These are phyloP conservation scores for Leccinum longicurvipes DNA, from an alignment of 768 basidiomycete species.

Conservation along the genomic window DNA sequence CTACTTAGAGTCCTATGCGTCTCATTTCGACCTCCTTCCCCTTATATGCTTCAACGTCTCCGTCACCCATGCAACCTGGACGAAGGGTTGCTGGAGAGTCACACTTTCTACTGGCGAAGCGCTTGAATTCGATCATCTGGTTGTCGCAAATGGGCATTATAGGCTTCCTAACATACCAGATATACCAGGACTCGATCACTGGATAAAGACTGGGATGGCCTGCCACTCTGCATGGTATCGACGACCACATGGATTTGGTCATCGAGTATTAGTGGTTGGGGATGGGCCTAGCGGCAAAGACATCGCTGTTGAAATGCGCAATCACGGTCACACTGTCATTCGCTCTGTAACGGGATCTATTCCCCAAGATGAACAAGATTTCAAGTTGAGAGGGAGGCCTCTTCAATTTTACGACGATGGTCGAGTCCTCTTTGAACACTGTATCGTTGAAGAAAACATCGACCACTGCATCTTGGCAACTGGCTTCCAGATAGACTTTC, in stretches of 20 bases:
- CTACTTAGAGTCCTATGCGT: constrained; percentile 70
- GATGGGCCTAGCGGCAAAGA: constrained; percentile 69
- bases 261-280: constrained; percentile 45
- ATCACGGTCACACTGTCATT: constrained; percentile 44
- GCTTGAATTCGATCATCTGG: constrained; percentile 55
- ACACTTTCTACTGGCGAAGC: constrained; percentile 36
- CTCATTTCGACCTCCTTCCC: constrained; percentile 54
- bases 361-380: constrained; percentile 30
- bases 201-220: constrained; percentile 52
- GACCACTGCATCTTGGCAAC: constrained; percentile 73
- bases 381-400: constrained; percentile 43
- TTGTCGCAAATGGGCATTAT: constrained; percentile 79
- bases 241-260: constrained; percentile 38
- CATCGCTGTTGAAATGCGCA: constrained; percentile 56
- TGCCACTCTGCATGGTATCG: constrained; percentile 71
- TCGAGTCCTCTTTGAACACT: constrained; percentile 57
- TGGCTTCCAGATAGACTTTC: constrained; percentile 64
- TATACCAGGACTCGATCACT: constrained; percentile 55
- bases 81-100: constrained; percentile 47
- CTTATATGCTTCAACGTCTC: constrained; percentile 61
- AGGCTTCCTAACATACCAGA: constrained; percentile 58
- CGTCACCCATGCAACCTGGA: constrained; percentile 48
- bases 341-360: constrained; percentile 47
- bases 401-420: constrained; percentile 41
- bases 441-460: constrained; percentile 48